Evolutionary conservation across 139 green algal genomes (phyloP).

Genomic region (Diplosphaera chodatii): DNA sequence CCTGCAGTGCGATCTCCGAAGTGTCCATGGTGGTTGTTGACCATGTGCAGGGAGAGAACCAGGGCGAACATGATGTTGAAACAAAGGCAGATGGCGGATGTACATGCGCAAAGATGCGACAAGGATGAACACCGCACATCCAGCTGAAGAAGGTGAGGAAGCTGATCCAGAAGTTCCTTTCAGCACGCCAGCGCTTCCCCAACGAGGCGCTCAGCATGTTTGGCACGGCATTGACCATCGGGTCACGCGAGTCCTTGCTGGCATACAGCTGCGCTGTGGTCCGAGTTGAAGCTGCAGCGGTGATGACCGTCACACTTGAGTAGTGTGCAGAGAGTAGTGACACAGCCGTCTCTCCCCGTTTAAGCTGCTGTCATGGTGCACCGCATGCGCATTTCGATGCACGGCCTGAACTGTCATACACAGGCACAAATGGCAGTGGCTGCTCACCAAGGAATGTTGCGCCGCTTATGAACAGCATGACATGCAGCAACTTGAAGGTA

Average conservation of each 20-base stretch:
- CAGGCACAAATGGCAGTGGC: too few relatives aligned
- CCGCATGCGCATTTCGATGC: background rate
- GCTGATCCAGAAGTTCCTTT: constrained; percentile 47
- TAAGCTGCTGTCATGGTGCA: too few relatives aligned
- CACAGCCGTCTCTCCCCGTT: too few relatives aligned
- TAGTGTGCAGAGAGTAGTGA: background rate
- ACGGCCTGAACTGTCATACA: too few relatives aligned
- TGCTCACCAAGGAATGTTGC: constrained; percentile 27
- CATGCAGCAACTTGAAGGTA: constrained; percentile 36
- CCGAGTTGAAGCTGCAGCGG: background rate
- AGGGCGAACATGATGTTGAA: too few relatives aligned
- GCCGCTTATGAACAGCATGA: constrained; percentile 42
- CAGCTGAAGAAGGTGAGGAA: constrained; percentile 24
- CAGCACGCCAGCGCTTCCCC: constrained; percentile 42
- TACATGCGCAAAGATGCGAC: too few relatives aligned
- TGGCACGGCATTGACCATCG: constrained; percentile 8
- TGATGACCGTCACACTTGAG: background rate
- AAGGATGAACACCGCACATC: constrained; percentile 13
- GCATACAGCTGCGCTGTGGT: background rate
- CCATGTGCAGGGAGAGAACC: too few relatives aligned
- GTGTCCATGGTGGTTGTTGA: too few relatives aligned
- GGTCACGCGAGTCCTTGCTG: background rate
- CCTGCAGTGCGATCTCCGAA: background rate
- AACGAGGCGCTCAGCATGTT: constrained; percentile 25
- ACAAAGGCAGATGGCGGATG: background rate